phyloP scores from a whole-genome alignment of 1,139 yeast genomes.

The Geotrichum europaeum region DNA sequence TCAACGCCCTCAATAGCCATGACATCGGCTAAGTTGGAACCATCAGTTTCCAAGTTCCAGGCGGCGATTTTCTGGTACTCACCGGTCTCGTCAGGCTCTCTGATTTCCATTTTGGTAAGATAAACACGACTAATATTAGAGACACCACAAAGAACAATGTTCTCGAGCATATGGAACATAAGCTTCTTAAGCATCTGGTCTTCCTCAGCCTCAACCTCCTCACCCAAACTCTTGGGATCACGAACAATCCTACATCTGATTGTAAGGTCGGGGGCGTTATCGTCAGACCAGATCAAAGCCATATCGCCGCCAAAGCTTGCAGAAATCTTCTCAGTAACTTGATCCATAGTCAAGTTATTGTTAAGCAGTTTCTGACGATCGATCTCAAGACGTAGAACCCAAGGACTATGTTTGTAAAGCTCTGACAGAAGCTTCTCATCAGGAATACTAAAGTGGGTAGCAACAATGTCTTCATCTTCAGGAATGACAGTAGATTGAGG shows the following conservation, averaged over 20 bases:
- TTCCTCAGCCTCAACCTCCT: slow-evolving; percentile 92
- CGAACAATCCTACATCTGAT: slow-evolving; percentile 98
- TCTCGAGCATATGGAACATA: slow-evolving; percentile 94
- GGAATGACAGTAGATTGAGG: slow-evolving; percentile 93
- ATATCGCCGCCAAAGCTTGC: slow-evolving; percentile 91
- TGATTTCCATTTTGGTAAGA: slow-evolving; percentile 86
- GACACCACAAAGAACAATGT: slow-evolving; percentile 92
- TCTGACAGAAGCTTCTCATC: slow-evolving; percentile 96
- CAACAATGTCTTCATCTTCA: slow-evolving; percentile 95
- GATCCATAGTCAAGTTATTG: slow-evolving; percentile 95
- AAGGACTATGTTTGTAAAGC: slow-evolving; percentile 90
- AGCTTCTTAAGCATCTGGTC: slow-evolving; percentile 93
- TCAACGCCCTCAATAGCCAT: slow-evolving; percentile 96
- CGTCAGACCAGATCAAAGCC: slow-evolving; percentile 98
- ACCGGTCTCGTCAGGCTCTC: slow-evolving; percentile 73
- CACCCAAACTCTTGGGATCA: slow-evolving; percentile 89
- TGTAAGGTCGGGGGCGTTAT: slow-evolving; percentile 92
- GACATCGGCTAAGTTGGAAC: slow-evolving; percentile 92
- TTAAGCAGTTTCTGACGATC: slow-evolving; percentile 99
- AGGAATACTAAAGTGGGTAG: slow-evolving; percentile 94
- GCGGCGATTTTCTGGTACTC: slow-evolving; percentile 85
- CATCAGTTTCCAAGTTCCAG: slow-evolving; percentile 98
- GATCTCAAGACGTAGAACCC: slow-evolving; percentile 92
- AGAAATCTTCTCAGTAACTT: slow-evolving; percentile 93
- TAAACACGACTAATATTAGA: slow-evolving; percentile 88